Conservation (phyloP, 768 basidiomycete genomes). For the Melanogaster broomeanus region DNA sequence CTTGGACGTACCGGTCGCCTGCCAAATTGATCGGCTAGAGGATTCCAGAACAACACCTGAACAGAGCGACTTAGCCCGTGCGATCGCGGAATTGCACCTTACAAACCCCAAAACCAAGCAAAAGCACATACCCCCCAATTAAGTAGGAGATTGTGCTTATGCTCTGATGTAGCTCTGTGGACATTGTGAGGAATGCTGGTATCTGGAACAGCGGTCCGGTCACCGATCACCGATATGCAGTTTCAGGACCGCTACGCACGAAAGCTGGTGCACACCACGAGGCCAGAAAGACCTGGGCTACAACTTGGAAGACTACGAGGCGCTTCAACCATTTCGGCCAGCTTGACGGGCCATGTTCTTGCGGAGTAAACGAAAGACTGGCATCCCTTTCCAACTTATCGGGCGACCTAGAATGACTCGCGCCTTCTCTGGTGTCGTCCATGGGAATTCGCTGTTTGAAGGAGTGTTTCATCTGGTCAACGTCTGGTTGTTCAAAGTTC, state of each 20-base stretch:
- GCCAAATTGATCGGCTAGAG: neutral
- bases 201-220: neutral
- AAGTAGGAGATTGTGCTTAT: neutral
- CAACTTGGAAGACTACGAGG: neutral
- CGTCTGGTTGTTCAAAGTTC: too few relatives aligned
- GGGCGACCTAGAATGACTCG: neutral
- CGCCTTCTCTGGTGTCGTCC: neutral
- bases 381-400: neutral
- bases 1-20: neutral
- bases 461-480: neutral
- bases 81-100: neutral
- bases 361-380: neutral
- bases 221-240: neutral
- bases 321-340: neutral
- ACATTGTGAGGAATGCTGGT: neutral
- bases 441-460: neutral
- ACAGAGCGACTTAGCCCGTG: slow-evolving; percentile 4
- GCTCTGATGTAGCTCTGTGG: slow-evolving; percentile 5
- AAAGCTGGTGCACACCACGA: neutral
- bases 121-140: neutral
- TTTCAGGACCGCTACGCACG: neutral
- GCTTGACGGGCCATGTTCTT: neutral
- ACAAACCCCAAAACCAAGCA: neutral
- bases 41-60: neutral
- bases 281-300: neutral